Percentiles rank a stretch among this genome's conserved stretches.
Conservation (phyloP, 768 basidiomycete species). For the Rhizopogon roseolus region DNA sequence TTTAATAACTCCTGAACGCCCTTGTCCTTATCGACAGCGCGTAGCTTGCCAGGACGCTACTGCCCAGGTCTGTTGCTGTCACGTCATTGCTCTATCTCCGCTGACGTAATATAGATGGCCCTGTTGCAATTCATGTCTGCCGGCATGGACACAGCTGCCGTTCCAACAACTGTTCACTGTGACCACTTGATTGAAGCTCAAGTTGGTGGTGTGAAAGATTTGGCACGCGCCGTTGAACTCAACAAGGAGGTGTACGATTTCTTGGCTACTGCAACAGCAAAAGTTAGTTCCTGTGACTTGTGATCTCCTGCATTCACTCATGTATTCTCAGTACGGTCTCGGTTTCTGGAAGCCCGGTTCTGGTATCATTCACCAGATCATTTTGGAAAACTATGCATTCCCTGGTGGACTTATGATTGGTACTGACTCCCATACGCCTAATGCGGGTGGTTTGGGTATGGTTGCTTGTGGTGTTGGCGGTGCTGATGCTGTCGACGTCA, state of each 20-base stretch:
- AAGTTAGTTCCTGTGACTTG: slow-evolving; percentile 40
- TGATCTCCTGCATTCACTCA: not conserved
- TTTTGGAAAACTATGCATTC: slow-evolving; percentile 99
- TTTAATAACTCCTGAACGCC: slow-evolving; percentile 4
- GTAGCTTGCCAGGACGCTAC: slow-evolving; percentile 92
- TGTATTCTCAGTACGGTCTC: slow-evolving; percentile 73
- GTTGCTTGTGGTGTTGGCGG: slow-evolving; percentile 99
- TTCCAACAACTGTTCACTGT: slow-evolving; percentile 98
- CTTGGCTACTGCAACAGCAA: slow-evolving; percentile 93
- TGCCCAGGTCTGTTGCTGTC: slow-evolving; percentile 53
- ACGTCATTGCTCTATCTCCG: slow-evolving; percentile 9
- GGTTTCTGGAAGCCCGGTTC: slow-evolving; percentile 99
- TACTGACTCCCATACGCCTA: slow-evolving; percentile 98
- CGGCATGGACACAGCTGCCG: slow-evolving; percentile 95
- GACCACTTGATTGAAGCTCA: slow-evolving; percentile 99
- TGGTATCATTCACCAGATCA: slow-evolving; percentile 99
- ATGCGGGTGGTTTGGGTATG: slow-evolving; percentile 99
- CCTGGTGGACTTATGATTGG: slow-evolving; percentile 99
- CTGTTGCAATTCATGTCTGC: slow-evolving; percentile 99
- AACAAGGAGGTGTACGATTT: slow-evolving; percentile 99
- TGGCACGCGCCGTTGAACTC: slow-evolving; percentile 84
- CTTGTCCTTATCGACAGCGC: slow-evolving; percentile 41
- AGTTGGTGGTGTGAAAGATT: slow-evolving; percentile 88
- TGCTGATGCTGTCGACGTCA: slow-evolving; percentile 98
- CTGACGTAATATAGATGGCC: slow-evolving; percentile 75